Evolutionary conservation across 164 flowering plant genomes (phyloP), one percentile per base, ranked within the genome.

Genomic region (Piper betle): DNA sequence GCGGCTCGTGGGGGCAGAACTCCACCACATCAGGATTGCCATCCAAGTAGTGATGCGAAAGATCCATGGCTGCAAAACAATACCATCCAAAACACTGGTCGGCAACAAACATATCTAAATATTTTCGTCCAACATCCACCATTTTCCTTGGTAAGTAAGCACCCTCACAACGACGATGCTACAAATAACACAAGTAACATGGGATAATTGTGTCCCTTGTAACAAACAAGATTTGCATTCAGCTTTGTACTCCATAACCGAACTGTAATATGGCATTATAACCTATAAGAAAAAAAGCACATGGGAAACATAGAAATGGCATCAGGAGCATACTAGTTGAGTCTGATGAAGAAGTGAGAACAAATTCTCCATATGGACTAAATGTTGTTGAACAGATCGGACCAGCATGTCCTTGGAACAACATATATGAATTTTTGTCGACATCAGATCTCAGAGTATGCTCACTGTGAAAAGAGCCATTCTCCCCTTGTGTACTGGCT

Each of bases 131-230:
- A 2, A 25, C 33, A 25, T 25, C 33, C 2, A 25, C 33, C 33
- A 25, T 25, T 25, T 25, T 25, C 33, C 33, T 25, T 25, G 33
- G 33, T 2, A 25, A 25, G 1, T 25, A 25, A 25, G 33, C 1
- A 25, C 33, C 33, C 33, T 25, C 33, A 25, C 33, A 25, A 25
- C 33, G 33, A 25, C 2, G 33, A 25, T 25, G 33, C 33, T 25
- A 25, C 33, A 25, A 25, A 25, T 25, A 25, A 25, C 33, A 25
- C 33, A 25, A 25, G 33, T 25, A 25, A 25, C n/a, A n/a, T n/a
- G n/a, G 96, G 97, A 65, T 85, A 94, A 72, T 91, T 94, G 64
- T 94, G 99, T 65, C 99, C 99, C 82, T 94, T 91, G 82, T 91
- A 88, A 77, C 99, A 94, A 46, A 94, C 96, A 77, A 91, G 94